A percentile compares a stretch with the other conserved stretches of the same genome.
These are phyloP conservation scores for Capsella rubella DNA, from an alignment of 441 rosid genomes.

Conservation along the genomic window DNA sequence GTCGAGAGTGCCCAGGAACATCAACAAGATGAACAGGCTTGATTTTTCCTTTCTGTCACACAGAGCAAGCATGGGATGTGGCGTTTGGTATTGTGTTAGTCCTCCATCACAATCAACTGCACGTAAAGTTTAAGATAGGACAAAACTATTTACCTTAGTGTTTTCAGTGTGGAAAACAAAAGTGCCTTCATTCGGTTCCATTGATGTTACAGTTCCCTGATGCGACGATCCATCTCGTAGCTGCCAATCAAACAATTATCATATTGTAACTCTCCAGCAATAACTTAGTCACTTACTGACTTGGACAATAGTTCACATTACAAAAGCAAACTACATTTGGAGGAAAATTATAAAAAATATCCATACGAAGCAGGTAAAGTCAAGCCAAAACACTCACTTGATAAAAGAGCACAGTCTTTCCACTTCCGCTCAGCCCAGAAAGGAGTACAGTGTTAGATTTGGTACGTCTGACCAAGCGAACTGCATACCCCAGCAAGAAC, in stretches of 20 bases:
- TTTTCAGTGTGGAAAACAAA: constrained; percentile 52
- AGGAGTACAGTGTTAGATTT: constrained; percentile 77
- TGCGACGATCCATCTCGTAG: constrained; percentile 70
- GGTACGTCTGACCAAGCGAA: constrained; percentile 62
- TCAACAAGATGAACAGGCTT: constrained; percentile 89
- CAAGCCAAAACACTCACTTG: constrained; percentile 56
- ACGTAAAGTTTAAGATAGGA: background rate
- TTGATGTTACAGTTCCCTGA: constrained; percentile 83
- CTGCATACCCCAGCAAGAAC: constrained; percentile 48
- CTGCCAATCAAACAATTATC: constrained; percentile 37
- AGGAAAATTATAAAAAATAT: background rate
- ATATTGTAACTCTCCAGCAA: background rate
- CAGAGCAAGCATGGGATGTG: background rate
- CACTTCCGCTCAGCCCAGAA: constrained; percentile 78
- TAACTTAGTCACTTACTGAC: constrained; percentile 16
- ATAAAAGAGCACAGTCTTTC: constrained; percentile 80
- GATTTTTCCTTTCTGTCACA: constrained; percentile 63
- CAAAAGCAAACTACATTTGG: background rate
- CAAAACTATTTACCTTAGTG: constrained; percentile 36
- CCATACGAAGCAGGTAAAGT: background rate
- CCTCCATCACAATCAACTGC: constrained; percentile 12
- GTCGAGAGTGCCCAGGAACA: constrained; percentile 93
- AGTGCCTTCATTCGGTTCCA: constrained; percentile 91
- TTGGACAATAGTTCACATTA: background rate
- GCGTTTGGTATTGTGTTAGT: constrained; percentile 8